Percentiles rank a stretch among this genome's conserved stretches.
Evolutionary conservation across 2,329 filamentous ascomycete species (phyloP).

Genomic region (Neocatenulostroma microsporum): DNA sequence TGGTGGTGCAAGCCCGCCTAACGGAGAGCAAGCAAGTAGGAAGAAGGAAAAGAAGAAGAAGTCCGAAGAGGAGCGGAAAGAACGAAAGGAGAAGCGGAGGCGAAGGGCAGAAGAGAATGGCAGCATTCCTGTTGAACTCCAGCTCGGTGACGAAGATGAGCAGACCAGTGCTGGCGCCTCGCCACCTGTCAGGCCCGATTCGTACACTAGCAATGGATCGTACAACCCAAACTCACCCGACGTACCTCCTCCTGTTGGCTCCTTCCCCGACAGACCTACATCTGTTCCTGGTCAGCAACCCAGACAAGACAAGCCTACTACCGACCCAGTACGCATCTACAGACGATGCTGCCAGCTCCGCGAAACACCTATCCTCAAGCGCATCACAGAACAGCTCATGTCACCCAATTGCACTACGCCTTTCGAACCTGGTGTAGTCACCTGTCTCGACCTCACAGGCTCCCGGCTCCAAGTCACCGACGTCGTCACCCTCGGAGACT

Average conservation of each 20-base stretch:
- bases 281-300: slow-evolving; percentile 13
- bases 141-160: slow-evolving; percentile 57
- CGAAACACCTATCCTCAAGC: slow-evolving; percentile 85
- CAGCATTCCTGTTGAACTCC: slow-evolving; percentile 73
- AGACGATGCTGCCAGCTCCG: slow-evolving; percentile 87
- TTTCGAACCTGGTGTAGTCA: slow-evolving; percentile 64
- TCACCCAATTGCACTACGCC: slow-evolving; percentile 58
- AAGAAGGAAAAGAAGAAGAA: slow-evolving; percentile 97
- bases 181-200: too few species aligned
- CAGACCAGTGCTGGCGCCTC: too few species aligned
- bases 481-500: slow-evolving; percentile 81
- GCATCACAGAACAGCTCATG: slow-evolving; percentile 80
- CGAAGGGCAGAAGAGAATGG: slow-evolving; percentile 82
- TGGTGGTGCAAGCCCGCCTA: slow-evolving; percentile 14
- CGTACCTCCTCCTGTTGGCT: slow-evolving; percentile 1
- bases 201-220: too few species aligned
- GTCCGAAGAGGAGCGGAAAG: slow-evolving; percentile 85
- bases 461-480: slow-evolving; percentile 79
- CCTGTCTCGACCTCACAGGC: slow-evolving; percentile 73
- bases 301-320: slow-evolving; percentile 66
- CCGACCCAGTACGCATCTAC: slow-evolving; percentile 87
- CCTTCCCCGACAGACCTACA: slow-evolving; percentile 25
- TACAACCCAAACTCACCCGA: too few species aligned
- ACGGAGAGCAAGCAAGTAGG: slow-evolving; percentile 41
- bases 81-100: slow-evolving; percentile 81